Evolutionary conservation across 2,329 filamentous ascomycete species (phyloP).

Genomic region (Hypoxylon sp.): DNA sequence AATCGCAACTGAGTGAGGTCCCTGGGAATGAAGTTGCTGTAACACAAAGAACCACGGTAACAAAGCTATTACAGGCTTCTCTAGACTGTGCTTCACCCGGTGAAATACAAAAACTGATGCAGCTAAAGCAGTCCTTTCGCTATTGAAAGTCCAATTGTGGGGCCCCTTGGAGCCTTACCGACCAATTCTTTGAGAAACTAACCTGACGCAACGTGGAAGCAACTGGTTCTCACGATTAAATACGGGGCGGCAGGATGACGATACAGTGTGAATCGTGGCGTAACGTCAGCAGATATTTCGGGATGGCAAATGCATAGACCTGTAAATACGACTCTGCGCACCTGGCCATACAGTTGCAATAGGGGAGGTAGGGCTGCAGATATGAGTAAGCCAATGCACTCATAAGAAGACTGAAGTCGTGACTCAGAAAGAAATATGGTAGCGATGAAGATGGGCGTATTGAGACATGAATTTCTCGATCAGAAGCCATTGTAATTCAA

Average conservation of each 20-base stretch:
- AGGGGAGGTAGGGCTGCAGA: too few species aligned
- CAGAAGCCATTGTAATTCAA: neutral
- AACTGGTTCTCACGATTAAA: neutral
- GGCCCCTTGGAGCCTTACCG: neutral
- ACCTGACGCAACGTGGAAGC: neutral
- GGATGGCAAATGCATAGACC: too few species aligned
- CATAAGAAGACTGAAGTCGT: neutral
- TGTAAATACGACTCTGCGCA: too few species aligned
- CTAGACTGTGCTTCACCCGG: neutral
- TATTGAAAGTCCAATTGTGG: neutral
- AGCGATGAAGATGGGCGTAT: neutral
- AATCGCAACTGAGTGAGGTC: neutral
- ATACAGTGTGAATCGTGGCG: neutral
- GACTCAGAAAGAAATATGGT: neutral
- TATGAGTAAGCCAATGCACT: neutral
- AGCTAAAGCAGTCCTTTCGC: neutral
- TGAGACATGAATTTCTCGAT: neutral
- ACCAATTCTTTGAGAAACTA: neutral
- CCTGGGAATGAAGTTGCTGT: conserved; percentile 1
- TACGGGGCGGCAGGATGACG: too few species aligned
- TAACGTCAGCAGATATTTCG: neutral
- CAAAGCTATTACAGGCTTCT: neutral
- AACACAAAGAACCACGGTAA: conserved; percentile 4
- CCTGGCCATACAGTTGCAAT: too few species aligned
- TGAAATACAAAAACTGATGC: neutral